Evolutionary conservation across 192 early-diverging fungal genomes (phyloP), one percentile per base, ranked within the genome.

Genomic region (Backusella morwellensis): DNA sequence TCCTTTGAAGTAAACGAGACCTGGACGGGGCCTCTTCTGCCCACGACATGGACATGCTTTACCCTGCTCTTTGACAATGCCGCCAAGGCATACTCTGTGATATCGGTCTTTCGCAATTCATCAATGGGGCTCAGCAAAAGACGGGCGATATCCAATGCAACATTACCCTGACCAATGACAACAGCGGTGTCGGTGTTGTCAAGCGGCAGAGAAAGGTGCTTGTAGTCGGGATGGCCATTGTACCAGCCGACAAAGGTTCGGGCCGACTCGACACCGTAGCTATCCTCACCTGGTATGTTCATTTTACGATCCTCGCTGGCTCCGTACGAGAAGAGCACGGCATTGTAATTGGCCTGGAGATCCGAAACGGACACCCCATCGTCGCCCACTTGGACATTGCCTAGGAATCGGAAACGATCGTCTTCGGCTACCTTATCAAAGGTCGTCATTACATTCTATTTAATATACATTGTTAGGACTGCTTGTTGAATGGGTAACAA

Each of bases 181-280:
- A 96, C 90, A 0, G 93, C 93, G 0, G 90, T 94, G 66, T 98
- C 96, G 0, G 86, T 87, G 6, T 75, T 77, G 21, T 82, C 74
- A 35, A 97, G 81, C 79, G 95, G 93, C 5, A 88, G 73, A 6
- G 85, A 35, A 52, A 95, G 75, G 44, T 89, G 75, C 66, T 87
- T 87, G 40, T 90, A 88, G 15, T 88, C 89, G 0, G 95, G 95
- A 21, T 91, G 74, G 0, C 98, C 98, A 81, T 99, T 99, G 77
- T 98, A 97, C 94, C 97, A 99, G 26, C 91, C 92, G 4, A 99
- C 97, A 86, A 99, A 94, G 4, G 84, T 84, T n/a, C 95, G 83
- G 4, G 96, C 94, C 6, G 94, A 89, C 59, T 92, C 82, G 1
- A 95, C 90, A 38, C 92, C 93, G 23, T 78, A 82, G 0, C 82